A percentile compares a stretch with the other conserved stretches of the same genome.
Evolutionary conservation across 495 filamentous ascomycete genomes (phyloP).

Genomic region (Penicillium goetzii): DNA sequence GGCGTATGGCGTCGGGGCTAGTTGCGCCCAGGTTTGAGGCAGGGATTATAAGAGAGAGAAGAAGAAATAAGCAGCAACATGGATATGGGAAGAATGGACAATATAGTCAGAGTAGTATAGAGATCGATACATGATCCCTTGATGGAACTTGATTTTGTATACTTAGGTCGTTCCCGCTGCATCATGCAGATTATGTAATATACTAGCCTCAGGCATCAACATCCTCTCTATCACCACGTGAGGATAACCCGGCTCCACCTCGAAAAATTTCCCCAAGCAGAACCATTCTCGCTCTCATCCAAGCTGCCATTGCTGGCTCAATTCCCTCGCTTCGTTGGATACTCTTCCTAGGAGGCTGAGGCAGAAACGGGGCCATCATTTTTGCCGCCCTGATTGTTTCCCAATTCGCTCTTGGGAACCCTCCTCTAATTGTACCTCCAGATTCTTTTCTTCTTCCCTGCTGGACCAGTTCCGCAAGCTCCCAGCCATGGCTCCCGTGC

Average conservation of each 20-base stretch:
- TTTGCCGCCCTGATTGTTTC: background rate
- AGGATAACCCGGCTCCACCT: conserved; percentile 50
- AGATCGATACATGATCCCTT: background rate
- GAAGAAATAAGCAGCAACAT: background rate
- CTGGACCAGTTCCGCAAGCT: conserved; percentile 24
- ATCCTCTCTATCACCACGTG: conserved; percentile 51
- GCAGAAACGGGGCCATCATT: conserved; percentile 19
- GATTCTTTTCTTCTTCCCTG: conserved; percentile 21
- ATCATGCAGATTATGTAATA: conserved; percentile 4
- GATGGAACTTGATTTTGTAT: background rate
- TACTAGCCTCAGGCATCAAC: background rate
- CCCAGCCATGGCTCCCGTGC: conserved; percentile 47
- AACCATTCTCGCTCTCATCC: conserved; percentile 26
- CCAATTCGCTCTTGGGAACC: background rate
- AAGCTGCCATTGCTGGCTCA: conserved; percentile 39
- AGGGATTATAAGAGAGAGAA: background rate
- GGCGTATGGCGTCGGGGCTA: conserved; percentile 8
- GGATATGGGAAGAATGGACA: background rate
- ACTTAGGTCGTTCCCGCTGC: conserved; percentile 6
- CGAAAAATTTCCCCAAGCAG: conserved; percentile 53
- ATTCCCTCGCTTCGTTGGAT: conserved; percentile 27
- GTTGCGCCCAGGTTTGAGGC: background rate
- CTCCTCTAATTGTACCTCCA: background rate
- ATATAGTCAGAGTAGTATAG: background rate
- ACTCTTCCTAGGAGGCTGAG: conserved; percentile 26